Evolutionary conservation across 495 filamentous ascomycete genomes (phyloP).

Genomic region (Talaromyces liani): DNA sequence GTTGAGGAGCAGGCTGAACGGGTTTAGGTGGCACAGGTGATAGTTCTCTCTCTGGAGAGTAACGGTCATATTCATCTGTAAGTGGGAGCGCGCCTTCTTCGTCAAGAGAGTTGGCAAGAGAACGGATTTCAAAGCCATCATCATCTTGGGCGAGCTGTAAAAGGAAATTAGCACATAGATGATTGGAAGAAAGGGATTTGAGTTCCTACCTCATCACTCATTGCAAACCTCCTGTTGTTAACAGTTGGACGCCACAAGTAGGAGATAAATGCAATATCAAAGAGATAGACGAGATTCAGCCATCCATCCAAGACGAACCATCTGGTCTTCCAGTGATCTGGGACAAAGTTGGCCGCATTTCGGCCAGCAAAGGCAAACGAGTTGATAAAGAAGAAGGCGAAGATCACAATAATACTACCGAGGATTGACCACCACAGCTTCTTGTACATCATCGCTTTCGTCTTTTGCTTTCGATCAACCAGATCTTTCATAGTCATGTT

Average conservation of each 20-base stretch:
- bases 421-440: slow-evolving; percentile 99
- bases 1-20: slow-evolving; percentile 32
- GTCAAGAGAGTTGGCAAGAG: slow-evolving; percentile 78
- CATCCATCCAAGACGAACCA: slow-evolving; percentile 99
- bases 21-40: slow-evolving; percentile 48
- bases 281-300: slow-evolving; percentile 93
- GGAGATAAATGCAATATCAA: slow-evolving; percentile 85
- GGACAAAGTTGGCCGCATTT: slow-evolving; percentile 78
- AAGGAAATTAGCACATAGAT: slow-evolving; percentile 18
- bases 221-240: slow-evolving; percentile 95
- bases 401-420: slow-evolving; percentile 85
- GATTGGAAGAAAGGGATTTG: neutral
- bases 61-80: neutral
- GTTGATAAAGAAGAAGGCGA: slow-evolving; percentile 94
- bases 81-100: slow-evolving; percentile 38
- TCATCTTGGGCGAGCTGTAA: slow-evolving; percentile 88
- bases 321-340: slow-evolving; percentile 88
- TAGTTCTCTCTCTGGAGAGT: slow-evolving; percentile 22
- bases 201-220: slow-evolving; percentile 80
- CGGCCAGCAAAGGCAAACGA: slow-evolving; percentile 85
- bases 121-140: slow-evolving; percentile 95
- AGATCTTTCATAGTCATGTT: slow-evolving; percentile 95
- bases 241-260: slow-evolving; percentile 96
- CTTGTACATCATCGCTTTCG: slow-evolving; percentile 93
- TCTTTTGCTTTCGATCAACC: slow-evolving; percentile 83